Conservation (phyloP, 768 basidiomycete genomes). For the Tylopilus intermedius region DNA sequence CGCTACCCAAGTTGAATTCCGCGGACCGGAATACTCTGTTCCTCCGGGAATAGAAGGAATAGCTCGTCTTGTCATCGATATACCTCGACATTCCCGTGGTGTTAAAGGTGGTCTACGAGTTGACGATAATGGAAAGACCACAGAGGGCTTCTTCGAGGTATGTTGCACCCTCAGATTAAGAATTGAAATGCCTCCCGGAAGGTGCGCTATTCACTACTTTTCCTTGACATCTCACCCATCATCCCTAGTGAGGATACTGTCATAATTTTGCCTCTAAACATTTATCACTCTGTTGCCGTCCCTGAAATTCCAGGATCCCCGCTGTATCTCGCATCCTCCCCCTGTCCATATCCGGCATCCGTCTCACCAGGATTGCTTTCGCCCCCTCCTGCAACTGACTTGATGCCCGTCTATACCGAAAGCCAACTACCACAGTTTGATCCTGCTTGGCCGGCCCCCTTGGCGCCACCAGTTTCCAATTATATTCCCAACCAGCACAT, state of each 20-base stretch:
- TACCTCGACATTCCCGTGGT: constrained; percentile 62
- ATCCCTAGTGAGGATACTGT: constrained; percentile 61
- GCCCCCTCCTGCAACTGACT: constrained; percentile 21
- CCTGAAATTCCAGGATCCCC: constrained; percentile 36
- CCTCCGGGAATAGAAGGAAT: constrained; percentile 72
- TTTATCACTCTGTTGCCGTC: constrained; percentile 60
- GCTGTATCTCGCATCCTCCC: constrained; percentile 9
- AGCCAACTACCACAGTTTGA: constrained; percentile 9
- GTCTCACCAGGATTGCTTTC: constrained; percentile 18
- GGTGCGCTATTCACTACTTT: constrained; percentile 38
- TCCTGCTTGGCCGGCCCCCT: constrained; percentile 7
- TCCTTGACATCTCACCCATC: constrained; percentile 9
- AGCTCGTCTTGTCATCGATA: constrained; percentile 74
- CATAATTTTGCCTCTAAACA: constrained; percentile 57
- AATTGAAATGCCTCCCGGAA: constrained; percentile 62
- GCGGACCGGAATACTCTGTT: constrained; percentile 70
- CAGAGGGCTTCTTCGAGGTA: constrained; percentile 65
- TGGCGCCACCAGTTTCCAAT: constrained; percentile 1
- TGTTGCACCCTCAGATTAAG: constrained; percentile 57
- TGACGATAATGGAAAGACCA: constrained; percentile 41
- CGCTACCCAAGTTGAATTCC: constrained; percentile 62
- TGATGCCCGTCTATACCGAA: constrained; percentile 9
- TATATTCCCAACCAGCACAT: constrained; percentile 7
- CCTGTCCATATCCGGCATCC: constrained; percentile 18
- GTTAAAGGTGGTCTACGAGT: constrained; percentile 58